A percentile compares a stretch with the other conserved stretches of the same genome.
Evolutionary conservation across 306 rosid genomes (phyloP).

Genomic region (Fragaria nilgerrensis): DNA sequence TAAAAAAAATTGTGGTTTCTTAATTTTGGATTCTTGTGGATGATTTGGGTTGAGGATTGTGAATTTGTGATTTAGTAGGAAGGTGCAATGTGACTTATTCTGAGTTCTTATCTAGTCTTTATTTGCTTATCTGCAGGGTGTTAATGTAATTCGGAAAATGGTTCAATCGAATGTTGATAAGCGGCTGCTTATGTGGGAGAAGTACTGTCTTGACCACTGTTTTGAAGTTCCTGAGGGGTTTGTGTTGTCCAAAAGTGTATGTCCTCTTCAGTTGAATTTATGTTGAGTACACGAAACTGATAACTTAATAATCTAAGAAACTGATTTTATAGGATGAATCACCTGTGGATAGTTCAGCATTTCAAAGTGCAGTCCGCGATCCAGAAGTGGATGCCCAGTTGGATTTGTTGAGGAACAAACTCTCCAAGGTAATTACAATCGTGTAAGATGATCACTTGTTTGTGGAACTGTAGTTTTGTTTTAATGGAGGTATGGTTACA

Average conservation of each 20-base stretch:
- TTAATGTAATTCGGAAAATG: slow-evolving; percentile 37
- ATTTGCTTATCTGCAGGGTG: slow-evolving; percentile 41
- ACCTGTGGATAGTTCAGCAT: slow-evolving; percentile 21
- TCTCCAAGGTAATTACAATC: slow-evolving; percentile 39
- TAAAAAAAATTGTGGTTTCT: not conserved
- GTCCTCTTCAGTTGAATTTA: slow-evolving; percentile 12
- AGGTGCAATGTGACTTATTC: not conserved
- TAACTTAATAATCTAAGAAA: no score
- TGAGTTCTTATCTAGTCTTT: not conserved
- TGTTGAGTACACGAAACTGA: no score
- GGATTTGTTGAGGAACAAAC: slow-evolving; percentile 60
- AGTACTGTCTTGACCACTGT: slow-evolving; percentile 60
- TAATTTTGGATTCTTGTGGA: not conserved
- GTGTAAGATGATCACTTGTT: slow-evolving; percentile 9
- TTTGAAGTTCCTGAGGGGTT: slow-evolving; percentile 72
- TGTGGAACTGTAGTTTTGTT: slow-evolving; percentile 7
- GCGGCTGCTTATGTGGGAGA: slow-evolving; percentile 73
- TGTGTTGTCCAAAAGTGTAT: slow-evolving; percentile 50
- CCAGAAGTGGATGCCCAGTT: slow-evolving; percentile 57
- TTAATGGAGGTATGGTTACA: slow-evolving; percentile 27
- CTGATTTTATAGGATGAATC: slow-evolving; percentile 49
- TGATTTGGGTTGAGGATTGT: not conserved
- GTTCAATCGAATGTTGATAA: slow-evolving; percentile 61
- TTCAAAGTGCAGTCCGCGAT: slow-evolving; percentile 33
- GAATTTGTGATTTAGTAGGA: not conserved